A percentile compares a stretch with the other conserved stretches of the same genome.
Evolutionary conservation across 106 monocot genomes (phyloP).

Genomic region (Dendrobium chrysotoxum): DNA sequence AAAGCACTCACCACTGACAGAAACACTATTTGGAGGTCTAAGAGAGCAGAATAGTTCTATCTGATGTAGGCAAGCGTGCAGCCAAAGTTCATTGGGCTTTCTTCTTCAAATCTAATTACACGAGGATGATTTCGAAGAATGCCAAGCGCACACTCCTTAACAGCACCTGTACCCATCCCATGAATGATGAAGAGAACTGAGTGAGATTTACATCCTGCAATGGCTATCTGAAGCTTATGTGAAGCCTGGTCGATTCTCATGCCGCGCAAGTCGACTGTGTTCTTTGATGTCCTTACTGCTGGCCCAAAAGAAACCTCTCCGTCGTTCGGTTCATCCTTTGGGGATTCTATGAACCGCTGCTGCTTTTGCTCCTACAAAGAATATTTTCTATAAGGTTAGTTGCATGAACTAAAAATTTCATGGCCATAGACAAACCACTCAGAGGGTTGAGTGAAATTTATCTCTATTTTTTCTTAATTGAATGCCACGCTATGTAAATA

Average conservation of each 20-base stretch:
- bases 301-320: constrained; percentile 41
- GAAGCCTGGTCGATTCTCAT: constrained; percentile 68
- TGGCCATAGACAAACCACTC: too few species aligned
- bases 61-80: constrained; percentile 75
- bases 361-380: constrained; percentile 16
- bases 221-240: constrained; percentile 41
- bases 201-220: constrained; percentile 38
- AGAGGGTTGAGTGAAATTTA: too few species aligned
- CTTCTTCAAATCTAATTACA: constrained; percentile 69
- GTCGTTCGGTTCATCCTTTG: constrained; percentile 16
- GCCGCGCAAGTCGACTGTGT: constrained; percentile 77
- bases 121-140: constrained; percentile 67
- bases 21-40: too few species aligned
- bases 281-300: constrained; percentile 65
- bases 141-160: constrained; percentile 44
- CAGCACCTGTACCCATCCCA: constrained; percentile 69
- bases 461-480: too few species aligned
- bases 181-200: constrained; percentile 75
- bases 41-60: constrained; percentile 5
- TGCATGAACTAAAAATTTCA: neutral
- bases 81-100: constrained; percentile 79
- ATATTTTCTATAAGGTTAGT: neutral
- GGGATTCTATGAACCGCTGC: neutral
- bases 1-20: too few species aligned
- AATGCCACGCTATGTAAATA: too few species aligned